A percentile compares a stretch with the other conserved stretches of the same genome.
phyloP scores from a whole-genome alignment of 73 alveolate species.

The Urostyla sp. region DNA sequence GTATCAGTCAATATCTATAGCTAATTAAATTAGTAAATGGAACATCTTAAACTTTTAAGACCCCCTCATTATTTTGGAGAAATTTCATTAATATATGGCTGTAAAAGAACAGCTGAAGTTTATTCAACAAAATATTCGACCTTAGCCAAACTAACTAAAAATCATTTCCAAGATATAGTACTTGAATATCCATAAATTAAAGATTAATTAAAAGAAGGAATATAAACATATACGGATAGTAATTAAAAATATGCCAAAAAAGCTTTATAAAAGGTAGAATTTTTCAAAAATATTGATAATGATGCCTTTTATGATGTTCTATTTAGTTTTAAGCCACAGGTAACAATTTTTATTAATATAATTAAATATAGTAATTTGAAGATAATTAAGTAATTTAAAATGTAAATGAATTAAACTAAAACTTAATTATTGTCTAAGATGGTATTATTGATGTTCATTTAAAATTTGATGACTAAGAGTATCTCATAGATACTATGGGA shows the following conservation, averaged over 20 bases:
- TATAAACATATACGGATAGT: constrained; percentile 27
- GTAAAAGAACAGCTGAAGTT: constrained; percentile 60
- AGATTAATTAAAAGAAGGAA: not conserved
- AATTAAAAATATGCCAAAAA: constrained; percentile 2
- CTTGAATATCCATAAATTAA: constrained; percentile 39
- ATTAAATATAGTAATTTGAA: not conserved
- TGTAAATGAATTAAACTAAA: not conserved
- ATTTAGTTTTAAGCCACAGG: not conserved
- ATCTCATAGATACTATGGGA: constrained; percentile 6
- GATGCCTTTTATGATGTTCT: constrained; percentile 6
- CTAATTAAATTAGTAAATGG: not conserved
- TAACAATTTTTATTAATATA: not conserved
- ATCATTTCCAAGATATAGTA: constrained; percentile 21
- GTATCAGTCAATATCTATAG: too few species aligned
- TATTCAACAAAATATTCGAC: constrained; percentile 40
- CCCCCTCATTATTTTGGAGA: constrained; percentile 64
- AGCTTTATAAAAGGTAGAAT: constrained; percentile 24
- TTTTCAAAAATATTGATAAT: constrained; percentile 7
- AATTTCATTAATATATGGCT: constrained; percentile 48
- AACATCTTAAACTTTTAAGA: not conserved
- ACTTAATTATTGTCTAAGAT: not conserved
- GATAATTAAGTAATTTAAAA: not conserved
- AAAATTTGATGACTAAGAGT: not conserved
- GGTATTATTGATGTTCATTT: constrained; percentile 26
- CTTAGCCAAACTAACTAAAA: constrained; percentile 21